A percentile compares a stretch with the other conserved stretches of the same genome.
These are phyloP conservation scores for Penicillium freii DNA, from an alignment of 2,329 filamentous ascomycete genomes.

Conservation along the genomic window DNA sequence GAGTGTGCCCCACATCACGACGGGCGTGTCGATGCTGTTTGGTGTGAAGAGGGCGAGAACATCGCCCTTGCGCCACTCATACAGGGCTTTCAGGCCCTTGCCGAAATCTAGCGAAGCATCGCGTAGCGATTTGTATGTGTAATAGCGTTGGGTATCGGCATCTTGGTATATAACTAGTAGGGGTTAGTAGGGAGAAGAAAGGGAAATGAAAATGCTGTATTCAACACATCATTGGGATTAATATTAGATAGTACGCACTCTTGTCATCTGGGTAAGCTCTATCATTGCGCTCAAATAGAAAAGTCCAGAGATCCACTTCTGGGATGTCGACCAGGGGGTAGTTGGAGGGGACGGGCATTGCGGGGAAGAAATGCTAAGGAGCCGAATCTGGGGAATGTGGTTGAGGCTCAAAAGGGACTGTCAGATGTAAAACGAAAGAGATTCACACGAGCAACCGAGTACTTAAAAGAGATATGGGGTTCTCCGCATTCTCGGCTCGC, in stretches of 20 bases:
- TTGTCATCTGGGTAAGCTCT: slow-evolving; percentile 69
- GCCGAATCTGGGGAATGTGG: slow-evolving; percentile 15
- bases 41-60: slow-evolving; percentile 79
- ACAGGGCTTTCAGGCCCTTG: slow-evolving; percentile 69
- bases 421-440: background rate
- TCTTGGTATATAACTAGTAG: slow-evolving; percentile 74
- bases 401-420: background rate
- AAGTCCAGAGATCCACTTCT: slow-evolving; percentile 71
- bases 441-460: background rate
- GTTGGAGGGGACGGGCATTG: slow-evolving; percentile 66
- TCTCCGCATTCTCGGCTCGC: slow-evolving; percentile 20
- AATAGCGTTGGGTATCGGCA: slow-evolving; percentile 64
- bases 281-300: slow-evolving; percentile 70
- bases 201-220: background rate
- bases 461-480: slow-evolving; percentile 2
- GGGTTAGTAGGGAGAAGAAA: slow-evolving; percentile 11
- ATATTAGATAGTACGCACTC: slow-evolving; percentile 48
- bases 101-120: slow-evolving; percentile 71
- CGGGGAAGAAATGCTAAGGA: slow-evolving; percentile 17
- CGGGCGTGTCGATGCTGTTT: slow-evolving; percentile 80
- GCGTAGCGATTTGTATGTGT: slow-evolving; percentile 69
- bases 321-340: slow-evolving; percentile 69
- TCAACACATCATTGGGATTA: background rate
- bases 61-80: slow-evolving; percentile 79
- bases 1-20: slow-evolving; percentile 71